phyloP scores from a whole-genome alignment of 306 rosid genomes.

The Ceratonia siliqua region DNA sequence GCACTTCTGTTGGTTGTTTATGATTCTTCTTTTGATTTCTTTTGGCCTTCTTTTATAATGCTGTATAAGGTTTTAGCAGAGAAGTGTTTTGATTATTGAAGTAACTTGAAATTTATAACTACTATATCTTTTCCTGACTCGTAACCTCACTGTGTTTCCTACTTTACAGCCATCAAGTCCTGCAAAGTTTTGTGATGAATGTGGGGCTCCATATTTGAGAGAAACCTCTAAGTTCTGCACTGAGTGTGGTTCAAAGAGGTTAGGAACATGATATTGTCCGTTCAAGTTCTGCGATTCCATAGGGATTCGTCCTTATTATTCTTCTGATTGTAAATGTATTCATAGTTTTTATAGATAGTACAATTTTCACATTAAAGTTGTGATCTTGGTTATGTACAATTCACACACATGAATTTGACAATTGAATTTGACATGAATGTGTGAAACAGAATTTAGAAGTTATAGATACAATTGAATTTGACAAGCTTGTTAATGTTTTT shows the following conservation, averaged over 20 bases:
- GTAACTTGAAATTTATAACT: slow-evolving; percentile 4
- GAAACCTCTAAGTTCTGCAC: slow-evolving; percentile 95
- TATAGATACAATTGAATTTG: slow-evolving; percentile 23
- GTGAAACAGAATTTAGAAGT: not conserved
- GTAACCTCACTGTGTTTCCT: slow-evolving; percentile 10
- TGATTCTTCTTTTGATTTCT: not conserved
- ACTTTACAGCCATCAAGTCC: slow-evolving; percentile 71
- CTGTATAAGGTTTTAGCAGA: not conserved
- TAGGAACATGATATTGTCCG: slow-evolving; percentile 54
- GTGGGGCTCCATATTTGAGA: slow-evolving; percentile 83
- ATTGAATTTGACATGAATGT: no score
- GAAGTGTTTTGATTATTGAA: not conserved
- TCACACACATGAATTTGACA: no score
- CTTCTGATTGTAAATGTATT: slow-evolving; percentile 22
- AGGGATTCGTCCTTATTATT: not conserved
- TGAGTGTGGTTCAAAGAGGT: slow-evolving; percentile 86
- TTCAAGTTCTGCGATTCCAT: not conserved
- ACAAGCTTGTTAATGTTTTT: slow-evolving; percentile 18
- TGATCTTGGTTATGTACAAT: slow-evolving; percentile 24
- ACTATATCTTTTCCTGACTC: not conserved
- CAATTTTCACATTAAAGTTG: slow-evolving; percentile 25
- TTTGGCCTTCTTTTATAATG: not conserved
- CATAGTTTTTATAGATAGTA: not conserved
- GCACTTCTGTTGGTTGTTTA: not conserved
- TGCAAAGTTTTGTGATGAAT: slow-evolving; percentile 92